Evolutionary conservation across 1,284 basidiomycete genomes (phyloP), one percentile per base, ranked within the genome.

Genomic region (Ustilago bromivora): DNA sequence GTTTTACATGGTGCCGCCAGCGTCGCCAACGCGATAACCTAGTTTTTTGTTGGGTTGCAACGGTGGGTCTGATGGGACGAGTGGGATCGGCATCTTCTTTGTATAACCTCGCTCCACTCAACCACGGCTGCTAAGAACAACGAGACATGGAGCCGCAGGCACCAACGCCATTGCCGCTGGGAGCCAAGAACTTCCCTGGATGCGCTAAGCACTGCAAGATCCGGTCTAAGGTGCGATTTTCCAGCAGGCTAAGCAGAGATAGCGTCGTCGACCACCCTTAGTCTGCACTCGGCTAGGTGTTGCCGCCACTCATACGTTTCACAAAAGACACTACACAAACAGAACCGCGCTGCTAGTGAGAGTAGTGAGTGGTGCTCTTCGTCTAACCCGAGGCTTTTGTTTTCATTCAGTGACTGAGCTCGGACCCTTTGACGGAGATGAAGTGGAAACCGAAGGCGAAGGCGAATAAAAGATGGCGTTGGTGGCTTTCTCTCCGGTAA

Each of bases 391-490:
- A 38, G 36, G 36, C 4, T 13, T 38, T 38, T 38, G 36, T 3
- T 28, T 28, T 28, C 23, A 28, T 28, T 28, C 23, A 28, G 23
- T 40, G 38, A 40, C 38, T 40, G 15, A 10, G 41, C 41, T 46
- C 41, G 17, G 3, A 46, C n/a, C 15, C 41, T 4, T 10, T 46
- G 41, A 19, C 15, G 41, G 41, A 8, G 43, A 23, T 23, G 17
- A 47, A 51, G 49, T 10, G 9, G 19, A 31, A 28, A 11, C 2
- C 32, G 17, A 53, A 51, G 49, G 31, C n/a, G 19, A 31, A 28
- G 31, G 15, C 32, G 17, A 53, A 53, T 35, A 53, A 53, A n/a
- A 35, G 51, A 19, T 35, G 51, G 51, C 51, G 51, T 53, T 8
- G 51, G 28, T 49, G 46, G 41, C 23, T 38, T 38, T 38, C 36